Evolutionary conservation across 1,284 basidiomycete species (phyloP), one percentile per base, ranked within the genome.

Genomic region (Fomes fomentarius): DNA sequence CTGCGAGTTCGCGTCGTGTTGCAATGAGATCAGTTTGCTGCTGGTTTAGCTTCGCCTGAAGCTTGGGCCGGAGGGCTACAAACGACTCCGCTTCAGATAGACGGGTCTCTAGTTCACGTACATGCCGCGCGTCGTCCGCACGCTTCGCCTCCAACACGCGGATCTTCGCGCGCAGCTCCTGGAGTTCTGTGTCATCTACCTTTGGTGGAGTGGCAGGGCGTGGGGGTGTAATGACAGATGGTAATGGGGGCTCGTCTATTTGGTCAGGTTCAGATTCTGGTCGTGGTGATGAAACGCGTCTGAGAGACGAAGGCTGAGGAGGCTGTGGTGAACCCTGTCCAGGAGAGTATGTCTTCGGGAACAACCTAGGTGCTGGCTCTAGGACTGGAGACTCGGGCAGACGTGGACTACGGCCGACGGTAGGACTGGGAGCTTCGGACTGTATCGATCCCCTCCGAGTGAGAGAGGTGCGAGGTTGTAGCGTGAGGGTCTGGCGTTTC

Each of bases 131-230:
- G 66, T 98, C 96, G 58, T 98, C 95, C 1, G 85, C 82, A 14
- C 93, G 87, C 65, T 93, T 89, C 17, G 84, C 83, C 74, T 99
- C 96, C 21, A 97, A 76, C 4, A 96, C 84, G 28, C 93, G 84
- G 19, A 93, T 78, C 70, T 93, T 94, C 47, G 89, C 89, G 35
- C 89, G 85, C 44, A 95, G 76, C 69, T 96, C 94, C 71, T 93
- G 91, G 2, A 87, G 69, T 63, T 91, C 89, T 38, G 78, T 71
- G 55, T 89, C 85, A 54, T 80, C 77, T 52, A 66, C 66, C 15
- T 60, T 51, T 46, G 50, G 52, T 57, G 67, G 67, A 6, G 64
- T 66, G 21, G 33, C 53, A 3, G 65, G 56, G 7, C 63, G 63
- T 11, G 65, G 62, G 10, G 63, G 61, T 7, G 54, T 41, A 17